Evolutionary conservation across 1,284 basidiomycete species (phyloP).

Genomic region (Moesziomyces antarcticus): DNA sequence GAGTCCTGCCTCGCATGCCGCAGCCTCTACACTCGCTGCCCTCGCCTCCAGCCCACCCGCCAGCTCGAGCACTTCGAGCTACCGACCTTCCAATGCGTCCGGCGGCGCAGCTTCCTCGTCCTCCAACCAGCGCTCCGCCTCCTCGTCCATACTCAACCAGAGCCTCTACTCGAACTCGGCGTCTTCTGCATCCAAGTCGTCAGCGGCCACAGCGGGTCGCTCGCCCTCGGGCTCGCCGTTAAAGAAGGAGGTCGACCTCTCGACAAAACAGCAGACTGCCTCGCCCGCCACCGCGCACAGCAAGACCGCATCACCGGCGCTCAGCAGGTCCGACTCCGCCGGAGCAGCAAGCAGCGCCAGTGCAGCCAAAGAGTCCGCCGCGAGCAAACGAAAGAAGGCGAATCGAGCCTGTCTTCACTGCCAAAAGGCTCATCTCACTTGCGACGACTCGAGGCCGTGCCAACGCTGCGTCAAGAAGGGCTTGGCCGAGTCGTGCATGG

Average conservation of each 20-base stretch:
- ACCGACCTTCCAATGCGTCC: conserved; percentile 3
- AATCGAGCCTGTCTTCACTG: conserved; percentile 92
- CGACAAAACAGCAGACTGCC: conserved; percentile 4
- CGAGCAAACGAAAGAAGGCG: conserved; percentile 76
- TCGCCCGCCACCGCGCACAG: conserved; percentile 11
- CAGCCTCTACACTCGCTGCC: conserved; percentile 37
- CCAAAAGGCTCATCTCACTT: conserved; percentile 93
- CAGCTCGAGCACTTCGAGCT: conserved; percentile 5
- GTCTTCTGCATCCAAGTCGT: conserved; percentile 14
- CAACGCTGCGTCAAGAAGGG: conserved; percentile 94
- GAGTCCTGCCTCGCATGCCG: conserved; percentile 43
- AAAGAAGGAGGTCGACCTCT: conserved; percentile 31
- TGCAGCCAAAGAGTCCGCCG: conserved; percentile 14
- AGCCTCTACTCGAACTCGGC: conserved; percentile 40
- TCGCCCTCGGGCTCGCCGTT: conserved; percentile 35
- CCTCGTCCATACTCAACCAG: conserved; percentile 28
- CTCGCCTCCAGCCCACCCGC: conserved; percentile 37
- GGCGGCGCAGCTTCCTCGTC: conserved; percentile 15
- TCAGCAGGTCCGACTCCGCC: conserved; percentile 12
- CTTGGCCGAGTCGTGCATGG: conserved; percentile 85
- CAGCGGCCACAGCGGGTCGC: not conserved
- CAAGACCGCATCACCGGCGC: conserved; percentile 12
- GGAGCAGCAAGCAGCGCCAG: not conserved
- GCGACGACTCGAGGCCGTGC: conserved; percentile 95
- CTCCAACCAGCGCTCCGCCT: conserved; percentile 18